These are phyloP conservation scores for Hirsutella thompsonii DNA, from an alignment of 2,329 filamentous ascomycete genomes.

Conservation along the genomic window DNA sequence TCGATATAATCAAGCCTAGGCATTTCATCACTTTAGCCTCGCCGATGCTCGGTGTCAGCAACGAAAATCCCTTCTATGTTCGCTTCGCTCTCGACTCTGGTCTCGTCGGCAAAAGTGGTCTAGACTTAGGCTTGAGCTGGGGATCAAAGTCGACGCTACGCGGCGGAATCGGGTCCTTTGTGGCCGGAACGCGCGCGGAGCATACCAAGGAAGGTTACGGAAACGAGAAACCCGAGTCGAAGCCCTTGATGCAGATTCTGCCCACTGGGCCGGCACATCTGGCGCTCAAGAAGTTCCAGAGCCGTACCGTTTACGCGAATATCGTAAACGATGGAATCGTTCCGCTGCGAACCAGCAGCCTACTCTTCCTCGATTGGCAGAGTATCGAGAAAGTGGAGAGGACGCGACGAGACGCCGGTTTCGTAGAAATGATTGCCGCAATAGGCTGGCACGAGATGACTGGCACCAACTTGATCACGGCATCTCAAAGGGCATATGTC, in stretches of 20 bases:
- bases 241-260: slow-evolving; percentile 76
- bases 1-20: slow-evolving; percentile 70
- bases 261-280: slow-evolving; percentile 88
- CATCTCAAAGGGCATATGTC: not conserved
- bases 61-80: slow-evolving; percentile 95
- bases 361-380: slow-evolving; percentile 93
- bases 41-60: slow-evolving; percentile 82
- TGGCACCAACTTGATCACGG: slow-evolving; percentile 40
- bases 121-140: slow-evolving; percentile 92
- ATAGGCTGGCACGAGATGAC: slow-evolving; percentile 94
- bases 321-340: slow-evolving; percentile 98
- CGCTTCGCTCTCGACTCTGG: slow-evolving; percentile 96
- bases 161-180: slow-evolving; percentile 79
- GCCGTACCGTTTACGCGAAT: slow-evolving; percentile 88
- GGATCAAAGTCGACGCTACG: slow-evolving; percentile 72
- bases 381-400: slow-evolving; percentile 89
- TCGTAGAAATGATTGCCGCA: slow-evolving; percentile 83
- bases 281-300: slow-evolving; percentile 76
- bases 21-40: slow-evolving; percentile 86
- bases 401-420: slow-evolving; percentile 76
- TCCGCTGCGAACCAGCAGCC: slow-evolving; percentile 81
- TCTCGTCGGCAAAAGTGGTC: slow-evolving; percentile 82
- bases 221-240: slow-evolving; percentile 32
- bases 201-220: slow-evolving; percentile 19
- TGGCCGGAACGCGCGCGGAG: slow-evolving; percentile 55